Evolutionary conservation across 352 stramenopile species (phyloP), one percentile per base, ranked within the genome.

Genomic region (Pythium sp.): DNA sequence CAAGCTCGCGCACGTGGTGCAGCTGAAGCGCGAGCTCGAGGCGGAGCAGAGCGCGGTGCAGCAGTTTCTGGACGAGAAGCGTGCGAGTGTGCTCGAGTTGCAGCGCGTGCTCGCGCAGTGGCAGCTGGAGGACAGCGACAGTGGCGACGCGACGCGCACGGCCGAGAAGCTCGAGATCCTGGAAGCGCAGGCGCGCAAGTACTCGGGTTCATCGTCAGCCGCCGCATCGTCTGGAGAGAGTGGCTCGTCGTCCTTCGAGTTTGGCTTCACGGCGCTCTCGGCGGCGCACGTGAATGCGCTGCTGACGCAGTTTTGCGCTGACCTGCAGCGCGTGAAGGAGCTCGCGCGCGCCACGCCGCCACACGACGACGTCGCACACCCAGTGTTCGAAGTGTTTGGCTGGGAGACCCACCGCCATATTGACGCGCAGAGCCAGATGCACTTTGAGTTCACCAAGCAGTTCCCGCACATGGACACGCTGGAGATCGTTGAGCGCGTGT

Each of bases 381-480:
- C 47, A 12, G 51, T 63, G 15, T 28, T 76, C 43, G 70, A 78
- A 28, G 62, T 82, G n/a, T 77, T 82, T 65, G 75, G 75, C 26
- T 82, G 75, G 75, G 59, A 71, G 28, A 76, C 73, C 22, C 71
- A 65, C 18, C 75, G 73, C 24, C 71, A 82, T 65, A 59, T 82
- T 5, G 72, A 81, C 62, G 32, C 32, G 11, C 14, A 49, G 43
- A 79, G 74, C 68, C 68, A 78, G 53, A 78, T 80, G 72, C 73
- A 80, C 24, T 82, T 82, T 41, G 75, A 80, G 64, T 76, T 82
- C 53, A 62, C 49, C 58, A 80, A 80, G 65, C 26, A 8, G 18
- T 82, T 80, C 24, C 61, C 63, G 9, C 72, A 82, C 56, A 26
- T 78, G 41, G 68, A 43, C 14, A 71, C 65, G 12, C 14, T 34